These are phyloP conservation scores for Torulaspora microellipsoides DNA, from an alignment of 805 yeast genomes.

Conservation along the genomic window DNA sequence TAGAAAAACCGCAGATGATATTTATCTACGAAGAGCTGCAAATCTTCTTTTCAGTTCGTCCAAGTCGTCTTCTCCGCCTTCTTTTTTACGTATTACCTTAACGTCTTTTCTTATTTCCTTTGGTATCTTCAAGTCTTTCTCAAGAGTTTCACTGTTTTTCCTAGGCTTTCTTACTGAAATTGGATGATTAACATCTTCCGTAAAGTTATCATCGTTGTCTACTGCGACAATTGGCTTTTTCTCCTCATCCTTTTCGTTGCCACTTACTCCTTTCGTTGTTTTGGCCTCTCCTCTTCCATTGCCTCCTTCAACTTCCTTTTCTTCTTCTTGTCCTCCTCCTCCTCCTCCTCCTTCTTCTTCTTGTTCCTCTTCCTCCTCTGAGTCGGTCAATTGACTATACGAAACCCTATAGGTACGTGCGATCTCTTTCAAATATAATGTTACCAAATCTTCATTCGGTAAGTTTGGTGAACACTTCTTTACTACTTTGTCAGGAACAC, in stretches of 20 bases:
- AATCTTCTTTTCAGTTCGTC: conserved; percentile 67
- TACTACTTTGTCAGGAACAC: conserved; percentile 65
- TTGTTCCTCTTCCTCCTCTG: conserved; percentile 27
- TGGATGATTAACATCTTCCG: conserved; percentile 35
- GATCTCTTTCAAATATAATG: conserved; percentile 69
- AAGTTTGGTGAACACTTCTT: conserved; percentile 61
- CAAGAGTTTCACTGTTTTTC: conserved; percentile 39
- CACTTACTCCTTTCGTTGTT: neutral
- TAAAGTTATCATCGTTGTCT: conserved; percentile 30
- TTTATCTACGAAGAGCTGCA: conserved; percentile 61
- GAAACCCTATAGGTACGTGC: conserved; percentile 76
- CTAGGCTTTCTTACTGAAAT: conserved; percentile 42
- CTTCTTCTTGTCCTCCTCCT: conserved; percentile 25
- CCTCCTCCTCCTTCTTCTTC: conserved; percentile 26
- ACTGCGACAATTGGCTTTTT: conserved; percentile 38
- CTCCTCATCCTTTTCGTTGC: conserved; percentile 12
- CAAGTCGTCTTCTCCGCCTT: conserved; percentile 43
- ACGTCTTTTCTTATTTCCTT: conserved; percentile 39
- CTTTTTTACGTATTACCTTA: conserved; percentile 24
- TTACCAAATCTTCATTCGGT: conserved; percentile 61
- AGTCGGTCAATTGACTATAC: conserved; percentile 48
- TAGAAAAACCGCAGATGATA: too few relatives aligned
- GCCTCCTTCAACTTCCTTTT: conserved; percentile 27
- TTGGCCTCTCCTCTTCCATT: conserved; percentile 22
- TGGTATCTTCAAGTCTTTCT: conserved; percentile 39